Conservation (phyloP, 805 yeast species). For the Kuraishia capsulata region DNA sequence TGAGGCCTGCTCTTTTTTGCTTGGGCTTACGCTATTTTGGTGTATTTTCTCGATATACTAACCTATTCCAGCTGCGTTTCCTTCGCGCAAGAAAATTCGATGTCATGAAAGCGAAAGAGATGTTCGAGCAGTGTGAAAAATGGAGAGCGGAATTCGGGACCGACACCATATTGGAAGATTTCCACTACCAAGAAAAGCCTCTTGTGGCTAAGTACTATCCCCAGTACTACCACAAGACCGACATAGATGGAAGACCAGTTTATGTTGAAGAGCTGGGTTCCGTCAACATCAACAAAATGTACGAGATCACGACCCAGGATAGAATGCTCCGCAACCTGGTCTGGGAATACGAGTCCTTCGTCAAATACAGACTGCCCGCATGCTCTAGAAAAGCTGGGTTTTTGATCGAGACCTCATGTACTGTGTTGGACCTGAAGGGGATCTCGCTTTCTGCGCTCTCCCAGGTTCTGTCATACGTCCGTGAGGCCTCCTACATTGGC, state of each 20-base stretch:
- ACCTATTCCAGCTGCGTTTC: slow-evolving; percentile 64
- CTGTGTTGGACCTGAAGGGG: slow-evolving; percentile 91
- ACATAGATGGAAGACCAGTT: slow-evolving; percentile 93
- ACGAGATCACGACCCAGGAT: slow-evolving; percentile 88
- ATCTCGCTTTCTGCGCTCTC: slow-evolving; percentile 78
- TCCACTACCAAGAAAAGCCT: slow-evolving; percentile 90
- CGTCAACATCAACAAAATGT: slow-evolving; percentile 84
- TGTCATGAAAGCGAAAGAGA: slow-evolving; percentile 62
- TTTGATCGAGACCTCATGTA: slow-evolving; percentile 91
- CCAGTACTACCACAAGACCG: slow-evolving; percentile 95
- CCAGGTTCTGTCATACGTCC: slow-evolving; percentile 79
- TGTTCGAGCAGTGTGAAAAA: slow-evolving; percentile 81
- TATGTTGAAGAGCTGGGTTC: slow-evolving; percentile 90
- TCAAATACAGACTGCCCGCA: slow-evolving; percentile 80
- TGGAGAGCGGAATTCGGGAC: slow-evolving; percentile 89
- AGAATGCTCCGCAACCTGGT: slow-evolving; percentile 93
- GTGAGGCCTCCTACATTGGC: slow-evolving; percentile 89
- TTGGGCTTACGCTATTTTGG: no score
- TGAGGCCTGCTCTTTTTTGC: background rate
- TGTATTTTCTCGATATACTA: no score
- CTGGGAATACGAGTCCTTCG: slow-evolving; percentile 95
- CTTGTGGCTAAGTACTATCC: slow-evolving; percentile 86
- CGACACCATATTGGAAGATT: slow-evolving; percentile 77
- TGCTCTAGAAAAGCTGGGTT: slow-evolving; percentile 75
- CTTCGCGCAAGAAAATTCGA: slow-evolving; percentile 95